Conservation (phyloP, 495 filamentous ascomycete genomes). For the Penicillium silybi region DNA sequence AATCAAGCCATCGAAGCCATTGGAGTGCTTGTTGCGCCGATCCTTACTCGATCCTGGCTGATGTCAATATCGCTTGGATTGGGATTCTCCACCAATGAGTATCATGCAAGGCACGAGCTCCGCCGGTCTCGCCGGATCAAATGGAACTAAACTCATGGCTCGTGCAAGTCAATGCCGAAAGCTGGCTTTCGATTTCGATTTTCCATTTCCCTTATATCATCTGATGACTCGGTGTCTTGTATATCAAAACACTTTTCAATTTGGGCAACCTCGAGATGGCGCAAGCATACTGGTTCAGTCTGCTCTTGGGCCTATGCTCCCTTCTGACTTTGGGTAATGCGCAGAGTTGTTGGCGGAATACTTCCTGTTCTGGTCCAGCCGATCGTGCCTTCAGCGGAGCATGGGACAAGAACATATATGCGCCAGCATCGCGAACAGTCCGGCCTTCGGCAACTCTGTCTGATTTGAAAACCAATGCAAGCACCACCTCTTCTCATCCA, state of each 20-base stretch:
- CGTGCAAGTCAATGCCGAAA: constrained; percentile 12
- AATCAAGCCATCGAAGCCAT: constrained; percentile 1
- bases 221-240: constrained; percentile 3
- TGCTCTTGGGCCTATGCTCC: constrained; percentile 15
- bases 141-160: not conserved
- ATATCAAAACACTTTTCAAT: not conserved
- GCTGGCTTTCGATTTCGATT: not conserved
- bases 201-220: not conserved
- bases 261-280: constrained; percentile 12
- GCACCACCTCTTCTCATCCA: constrained; percentile 22
- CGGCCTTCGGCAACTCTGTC: constrained; percentile 45
- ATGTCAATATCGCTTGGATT: not conserved
- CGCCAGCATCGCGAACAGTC: constrained; percentile 52
- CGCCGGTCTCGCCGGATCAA: not conserved
- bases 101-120: not conserved
- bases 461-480: constrained; percentile 28
- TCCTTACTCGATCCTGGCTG: constrained; percentile 8
- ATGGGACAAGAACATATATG: constrained; percentile 60
- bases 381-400: constrained; percentile 52
- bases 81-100: constrained; percentile 21
- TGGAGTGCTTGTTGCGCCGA: constrained; percentile 15
- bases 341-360: constrained; percentile 53
- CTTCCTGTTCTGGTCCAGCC: constrained; percentile 50
- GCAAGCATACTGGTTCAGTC: constrained; percentile 7
- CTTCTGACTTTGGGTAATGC: constrained; percentile 19